Evolutionary conservation across 768 basidiomycete genomes (phyloP).

Genomic region (Suillus weaverae): DNA sequence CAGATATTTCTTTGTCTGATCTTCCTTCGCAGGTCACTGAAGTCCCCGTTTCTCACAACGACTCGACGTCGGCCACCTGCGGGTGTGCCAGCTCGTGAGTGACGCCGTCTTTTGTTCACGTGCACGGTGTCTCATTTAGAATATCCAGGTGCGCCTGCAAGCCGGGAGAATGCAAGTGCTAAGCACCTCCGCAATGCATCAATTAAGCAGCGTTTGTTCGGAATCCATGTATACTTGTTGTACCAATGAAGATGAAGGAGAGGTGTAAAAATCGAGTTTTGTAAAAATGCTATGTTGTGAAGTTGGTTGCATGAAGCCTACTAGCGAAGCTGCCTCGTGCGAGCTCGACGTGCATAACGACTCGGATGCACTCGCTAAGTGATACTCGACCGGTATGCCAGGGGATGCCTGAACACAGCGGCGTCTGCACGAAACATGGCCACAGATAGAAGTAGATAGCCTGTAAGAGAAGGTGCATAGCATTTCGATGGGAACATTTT

Average conservation of each 20-base stretch:
- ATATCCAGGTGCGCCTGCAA: background rate
- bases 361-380: background rate
- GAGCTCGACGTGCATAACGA: background rate
- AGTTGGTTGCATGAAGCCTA: background rate
- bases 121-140: background rate
- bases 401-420: background rate
- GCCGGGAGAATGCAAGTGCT: conserved; percentile 5
- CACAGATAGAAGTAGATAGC: background rate
- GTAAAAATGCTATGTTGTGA: background rate
- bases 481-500: background rate
- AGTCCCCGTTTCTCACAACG: conserved; percentile 1
- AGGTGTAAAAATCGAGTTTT: background rate
- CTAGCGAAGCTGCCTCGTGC: background rate
- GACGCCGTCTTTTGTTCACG: background rate
- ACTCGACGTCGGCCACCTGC: background rate
- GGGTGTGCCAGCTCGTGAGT: background rate
- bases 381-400: background rate
- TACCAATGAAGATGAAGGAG: background rate
- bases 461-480: background rate
- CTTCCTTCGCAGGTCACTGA: background rate
- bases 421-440: background rate
- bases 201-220: background rate
- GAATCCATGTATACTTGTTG: background rate
- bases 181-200: background rate
- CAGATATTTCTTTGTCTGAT: background rate